Evolutionary conservation across 2,329 filamentous ascomycete genomes (phyloP), one percentile per base, ranked within the genome.

Genomic region (Didymella sp.): DNA sequence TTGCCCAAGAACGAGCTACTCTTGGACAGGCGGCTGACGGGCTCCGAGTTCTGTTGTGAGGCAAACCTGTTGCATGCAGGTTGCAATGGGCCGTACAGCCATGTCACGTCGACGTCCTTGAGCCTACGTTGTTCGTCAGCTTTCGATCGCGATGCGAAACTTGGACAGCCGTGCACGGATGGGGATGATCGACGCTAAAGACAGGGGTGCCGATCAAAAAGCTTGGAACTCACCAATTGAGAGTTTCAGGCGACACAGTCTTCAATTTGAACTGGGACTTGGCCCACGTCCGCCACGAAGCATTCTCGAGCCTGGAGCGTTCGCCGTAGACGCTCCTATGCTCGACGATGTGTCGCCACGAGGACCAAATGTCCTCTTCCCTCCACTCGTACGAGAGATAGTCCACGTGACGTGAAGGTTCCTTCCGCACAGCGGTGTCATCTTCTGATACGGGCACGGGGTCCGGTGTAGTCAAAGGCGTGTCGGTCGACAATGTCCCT

Each of bases 281-380:
- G 73, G 91, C 90, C 95, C 95, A 98, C 1, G 92, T 95, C 73
- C 95, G 85, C 95, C 95, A 99, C 0, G 92, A 96, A 3, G 95
- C 95, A 76, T 99, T 98, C 76, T 98, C 95, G 27, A 98, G 78
- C 46, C 95, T 84, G 30, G 88, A 88, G 31, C 89, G 86, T 74
- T 97, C 94, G 66, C 86, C 87, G 63, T 96, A 96, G 50, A 91
- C 85, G 58, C 87, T 87, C 67, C 89, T 84, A 69, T 91, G 90
- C 25, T 90, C 88, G 15, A 93, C 87, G 67, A 98, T 91, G 73
- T 96, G 95, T 72, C 92, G 88, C 95, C 95, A 98, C 1, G 94
- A 97, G 6, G 91, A 89, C 93, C 93, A 98, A 24, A 98, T 96
- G 76, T 99, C 94, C 76, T 98, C 93, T 77, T 97, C 92, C 61